Base-by-base conservation (phyloP, 2,329 filamentous ascomycete species). In the Pseudogymnoascus sp. region DNA sequence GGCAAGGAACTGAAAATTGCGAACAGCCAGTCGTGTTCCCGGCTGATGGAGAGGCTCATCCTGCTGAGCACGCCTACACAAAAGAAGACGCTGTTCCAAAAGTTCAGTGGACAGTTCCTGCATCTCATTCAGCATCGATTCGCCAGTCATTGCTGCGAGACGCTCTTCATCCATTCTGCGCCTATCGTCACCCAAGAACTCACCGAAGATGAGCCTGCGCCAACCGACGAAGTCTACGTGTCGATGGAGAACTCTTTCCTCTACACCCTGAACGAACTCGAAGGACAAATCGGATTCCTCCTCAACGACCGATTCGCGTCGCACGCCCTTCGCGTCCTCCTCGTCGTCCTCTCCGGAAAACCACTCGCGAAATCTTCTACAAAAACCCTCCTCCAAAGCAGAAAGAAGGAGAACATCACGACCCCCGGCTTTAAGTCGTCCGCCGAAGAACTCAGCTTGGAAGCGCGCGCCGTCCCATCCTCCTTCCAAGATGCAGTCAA, bases 1-100 rank as follows among this genome's bases (percentile, higher is more conserved):
- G 92, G 91, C 65, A 97, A 97, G 76, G 95, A 97, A 75, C 80
- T 99, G 71, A 99, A 97, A 80, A 85, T 99, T 66, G 93, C 93
- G 23, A 95, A 91, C 77, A 96, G 92, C 74, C 95, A 99, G 77
- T 95, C 91, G 2, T 97, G 93, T 76, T 99, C 95, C 60, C 83
- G 95, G 14, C 78, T 99, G 61, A 89, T 97, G 87, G 95, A 99
- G 78, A 84, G 92, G 33, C 77, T 99, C 72, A 96, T 99, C 61
- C 81, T 93, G 61, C 79, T 96, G 66, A 93, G 91, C 28, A 88
- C 85, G 35, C 82, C 88, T 33, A 78, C 79, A 16, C 95, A 97
- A 77, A 88, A 96, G 75, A 96, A 96, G 80, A 82, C 82, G 58
- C 77, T 99, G 18, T 97, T 97, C 73, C 84, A 85, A 67, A 91